Base-by-base conservation (phyloP, 1,284 basidiomycete species). In the Gomphus sp. region DNA sequence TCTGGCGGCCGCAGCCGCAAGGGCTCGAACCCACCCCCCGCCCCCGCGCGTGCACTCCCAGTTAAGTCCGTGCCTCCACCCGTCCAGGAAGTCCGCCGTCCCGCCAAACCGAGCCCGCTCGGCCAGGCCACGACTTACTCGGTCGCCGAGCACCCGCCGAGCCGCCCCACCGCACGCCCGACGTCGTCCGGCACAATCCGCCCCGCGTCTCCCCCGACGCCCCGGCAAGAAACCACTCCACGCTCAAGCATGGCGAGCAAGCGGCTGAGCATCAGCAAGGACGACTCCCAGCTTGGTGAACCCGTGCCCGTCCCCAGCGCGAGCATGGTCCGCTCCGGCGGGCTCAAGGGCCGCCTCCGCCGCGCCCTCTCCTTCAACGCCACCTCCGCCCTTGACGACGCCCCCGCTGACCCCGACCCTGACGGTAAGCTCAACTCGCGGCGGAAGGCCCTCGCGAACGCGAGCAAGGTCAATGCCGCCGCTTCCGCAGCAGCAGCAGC, bases 291-390 rank as follows among this genome's bases (percentile, higher is more conserved):
- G 43, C 49, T 64, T 34, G 50, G 60, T 25, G 48, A 31, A n/a
- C 52, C 59, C 28, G 44, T 52, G 18, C 43, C 52, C n/a, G 43
- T 55, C 33, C 47, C 69, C 71, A 53, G 72, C 70, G 51, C 72
- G 18, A 70, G 72, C 62, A 73, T 75, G 66, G 72, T 80, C 63
- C 77, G 83, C 61, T 78, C 79, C 66, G 77, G 78, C 53, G 88
- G 91, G 0, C 76, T 93, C 63, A 93, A 91, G 70, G 84, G 85
- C 50, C 78, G 89, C 44, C 70, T 93, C 54, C 82, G 87, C 52
- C 82, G 89, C 44, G 88, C 86, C 5, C 76, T 92, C 18, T 86
- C 84, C 2, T 79, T 89, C 63, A 85, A 82, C 64, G 77, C 82
- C 12, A 73, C 74, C 43, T 74, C 80, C 14, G 55, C 62, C 3